These are phyloP conservation scores for Pisolithus microcarpus DNA, from an alignment of 768 basidiomycete genomes.

Conservation along the genomic window DNA sequence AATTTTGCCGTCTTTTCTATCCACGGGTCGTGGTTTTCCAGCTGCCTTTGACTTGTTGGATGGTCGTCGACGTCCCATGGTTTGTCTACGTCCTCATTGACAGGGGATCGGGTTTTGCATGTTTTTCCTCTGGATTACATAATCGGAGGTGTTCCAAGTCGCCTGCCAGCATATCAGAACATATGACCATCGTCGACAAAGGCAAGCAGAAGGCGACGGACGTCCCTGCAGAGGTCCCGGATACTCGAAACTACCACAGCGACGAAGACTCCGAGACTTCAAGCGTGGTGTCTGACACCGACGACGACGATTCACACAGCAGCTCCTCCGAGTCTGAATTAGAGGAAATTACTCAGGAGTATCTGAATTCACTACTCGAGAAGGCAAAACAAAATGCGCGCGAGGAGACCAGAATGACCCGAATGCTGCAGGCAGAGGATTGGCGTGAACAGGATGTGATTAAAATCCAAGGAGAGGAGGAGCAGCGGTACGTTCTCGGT, in stretches of 20 bases:
- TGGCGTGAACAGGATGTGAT: conserved; percentile 53
- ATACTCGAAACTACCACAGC: conserved; percentile 1
- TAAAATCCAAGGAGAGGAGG: conserved; percentile 32
- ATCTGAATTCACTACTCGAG: conserved; percentile 55
- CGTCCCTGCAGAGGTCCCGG: not conserved
- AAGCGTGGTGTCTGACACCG: conserved; percentile 3
- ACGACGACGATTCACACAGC: conserved; percentile 23
- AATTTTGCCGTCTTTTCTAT: conserved; percentile 45
- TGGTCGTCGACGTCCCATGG: conserved; percentile 39
- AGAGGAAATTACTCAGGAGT: conserved; percentile 50
- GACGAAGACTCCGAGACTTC: conserved; percentile 3
- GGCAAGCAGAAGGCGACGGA: conserved; percentile 2
- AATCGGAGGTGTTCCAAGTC: not conserved
- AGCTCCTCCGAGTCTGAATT: conserved; percentile 25
- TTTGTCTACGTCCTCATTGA: not conserved
- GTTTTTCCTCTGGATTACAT: conserved; percentile 10
- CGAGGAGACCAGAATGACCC: conserved; percentile 23
- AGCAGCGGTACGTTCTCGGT: conserved; percentile 27
- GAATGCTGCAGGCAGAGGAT: conserved; percentile 20
- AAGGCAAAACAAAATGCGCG: conserved; percentile 49
- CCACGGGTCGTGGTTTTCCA: conserved; percentile 39
- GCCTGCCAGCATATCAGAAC: too few species aligned
- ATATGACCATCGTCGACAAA: conserved; percentile 8
- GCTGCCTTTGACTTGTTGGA: conserved; percentile 29
- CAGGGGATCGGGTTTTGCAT: not conserved